Percentiles rank a stretch among this genome's conserved stretches.
Evolutionary conservation across 73 alveolate genomes (phyloP).

Genomic region (Symbiodinium pilosum): DNA sequence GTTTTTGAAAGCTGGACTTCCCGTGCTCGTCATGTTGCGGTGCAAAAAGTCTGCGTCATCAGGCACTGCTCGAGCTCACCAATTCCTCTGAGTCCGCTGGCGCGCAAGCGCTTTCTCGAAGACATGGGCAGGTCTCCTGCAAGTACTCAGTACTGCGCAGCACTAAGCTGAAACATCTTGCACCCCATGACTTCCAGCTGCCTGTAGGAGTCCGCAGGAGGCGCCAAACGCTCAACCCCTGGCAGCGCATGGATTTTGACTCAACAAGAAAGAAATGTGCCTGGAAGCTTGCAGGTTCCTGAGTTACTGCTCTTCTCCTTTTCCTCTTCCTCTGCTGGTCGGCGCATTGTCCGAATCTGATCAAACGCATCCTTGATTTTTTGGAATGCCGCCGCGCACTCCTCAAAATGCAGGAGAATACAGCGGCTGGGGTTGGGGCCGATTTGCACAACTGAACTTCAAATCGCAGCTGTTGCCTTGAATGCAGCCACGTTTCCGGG

Average conservation of each 20-base stretch:
- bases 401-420: constrained; percentile 13
- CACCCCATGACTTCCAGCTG: background rate
- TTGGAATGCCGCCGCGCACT: constrained; percentile 33
- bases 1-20: background rate
- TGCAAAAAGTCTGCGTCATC: background rate
- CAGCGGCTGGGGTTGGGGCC: background rate
- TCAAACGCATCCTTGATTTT: constrained; percentile 67
- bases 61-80: too few species aligned
- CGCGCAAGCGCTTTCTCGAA: background rate
- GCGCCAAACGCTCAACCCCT: background rate
- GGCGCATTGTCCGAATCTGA: background rate
- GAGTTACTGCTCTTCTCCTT: too few species aligned
- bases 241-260: background rate
- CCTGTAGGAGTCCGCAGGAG: background rate
- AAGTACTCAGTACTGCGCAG: too few species aligned
- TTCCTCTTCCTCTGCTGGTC: background rate
- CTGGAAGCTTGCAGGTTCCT: background rate
- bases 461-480: background rate
- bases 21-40: background rate
- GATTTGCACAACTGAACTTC: background rate
- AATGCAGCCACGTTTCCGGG: background rate
- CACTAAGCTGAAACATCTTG: too few species aligned
- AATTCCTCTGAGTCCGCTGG: background rate
- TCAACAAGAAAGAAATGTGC: background rate
- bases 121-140: constrained; percentile 19